These are phyloP conservation scores for Aureobasidium lini DNA, from an alignment of 2,329 filamentous ascomycete genomes.

Conservation along the genomic window DNA sequence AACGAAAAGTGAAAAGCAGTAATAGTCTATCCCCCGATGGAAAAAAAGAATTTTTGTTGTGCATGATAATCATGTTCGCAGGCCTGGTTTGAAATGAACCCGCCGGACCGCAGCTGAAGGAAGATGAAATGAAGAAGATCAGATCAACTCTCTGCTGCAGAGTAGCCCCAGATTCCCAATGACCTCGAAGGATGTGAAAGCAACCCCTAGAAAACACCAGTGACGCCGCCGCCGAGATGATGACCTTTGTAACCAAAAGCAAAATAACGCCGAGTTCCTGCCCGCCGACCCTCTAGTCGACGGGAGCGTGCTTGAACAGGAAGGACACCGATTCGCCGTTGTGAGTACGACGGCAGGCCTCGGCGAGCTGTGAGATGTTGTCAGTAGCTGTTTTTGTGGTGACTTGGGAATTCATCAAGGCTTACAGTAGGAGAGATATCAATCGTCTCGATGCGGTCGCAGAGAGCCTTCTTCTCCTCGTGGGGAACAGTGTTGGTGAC, in stretches of 20 bases:
- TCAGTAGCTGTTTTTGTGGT: neutral
- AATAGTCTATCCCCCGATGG: too few relatives aligned
- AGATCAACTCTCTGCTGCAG: too few relatives aligned
- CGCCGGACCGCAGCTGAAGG: too few relatives aligned
- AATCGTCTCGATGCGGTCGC: slow-evolving; percentile 78
- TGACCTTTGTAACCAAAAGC: neutral
- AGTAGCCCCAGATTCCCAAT: too few relatives aligned
- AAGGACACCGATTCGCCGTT: slow-evolving; percentile 62
- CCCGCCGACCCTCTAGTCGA: slow-evolving; percentile 22
- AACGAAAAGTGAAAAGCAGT: too few relatives aligned
- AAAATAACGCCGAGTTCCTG: neutral
- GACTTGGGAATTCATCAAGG: slow-evolving; percentile 10
- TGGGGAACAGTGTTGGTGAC: slow-evolving; percentile 86
- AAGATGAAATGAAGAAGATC: too few relatives aligned
- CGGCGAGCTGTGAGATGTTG: slow-evolving; percentile 45
- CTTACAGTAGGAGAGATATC: slow-evolving; percentile 74
- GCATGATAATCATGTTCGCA: too few relatives aligned
- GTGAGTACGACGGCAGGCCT: slow-evolving; percentile 61
- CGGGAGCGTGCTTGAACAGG: slow-evolving; percentile 58
- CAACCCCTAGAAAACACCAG: neutral
- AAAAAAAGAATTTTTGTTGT: too few relatives aligned
- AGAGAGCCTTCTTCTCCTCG: slow-evolving; percentile 69
- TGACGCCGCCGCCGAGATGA: slow-evolving; percentile 2
- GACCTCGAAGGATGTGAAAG: too few relatives aligned
- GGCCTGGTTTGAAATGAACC: too few relatives aligned